Conservation (phyloP, 2,329 filamentous ascomycete genomes). For the Fusarium sororula region DNA sequence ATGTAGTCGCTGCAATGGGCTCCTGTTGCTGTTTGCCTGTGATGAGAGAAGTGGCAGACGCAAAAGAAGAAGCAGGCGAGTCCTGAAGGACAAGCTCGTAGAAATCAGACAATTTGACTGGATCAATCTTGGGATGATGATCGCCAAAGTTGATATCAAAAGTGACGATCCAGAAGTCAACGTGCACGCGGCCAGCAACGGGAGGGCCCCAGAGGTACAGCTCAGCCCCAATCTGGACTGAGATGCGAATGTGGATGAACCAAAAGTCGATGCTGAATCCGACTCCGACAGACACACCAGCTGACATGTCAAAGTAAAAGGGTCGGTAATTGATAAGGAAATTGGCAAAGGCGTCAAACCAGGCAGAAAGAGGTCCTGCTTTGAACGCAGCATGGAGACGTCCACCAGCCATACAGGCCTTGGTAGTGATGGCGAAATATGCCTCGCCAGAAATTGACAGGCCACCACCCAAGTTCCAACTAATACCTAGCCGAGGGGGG, state of each 20-base stretch:
- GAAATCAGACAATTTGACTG: not conserved
- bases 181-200: not conserved
- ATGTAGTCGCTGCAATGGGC: not conserved
- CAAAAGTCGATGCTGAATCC: not conserved
- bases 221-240: not conserved
- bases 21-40: not conserved
- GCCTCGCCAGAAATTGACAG: conserved; percentile 51
- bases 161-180: conserved; percentile 5
- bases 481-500: conserved; percentile 51
- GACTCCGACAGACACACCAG: not conserved
- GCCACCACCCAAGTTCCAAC: conserved; percentile 44
- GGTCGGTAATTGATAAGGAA: conserved; percentile 47
- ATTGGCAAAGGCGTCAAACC: conserved; percentile 52
- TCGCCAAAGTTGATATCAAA: conserved; percentile 5
- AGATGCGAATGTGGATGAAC: not conserved
- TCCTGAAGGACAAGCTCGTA: not conserved
- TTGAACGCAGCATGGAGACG: conserved; percentile 43
- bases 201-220: not conserved
- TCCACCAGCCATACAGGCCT: conserved; percentile 54
- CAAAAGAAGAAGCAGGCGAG: not conserved
- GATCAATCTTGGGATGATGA: not conserved
- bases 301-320: not conserved
- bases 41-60: not conserved
- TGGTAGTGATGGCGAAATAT: conserved; percentile 58
- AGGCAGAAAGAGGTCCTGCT: conserved; percentile 49